These are phyloP conservation scores for Pseudocercospora fuligena DNA, from an alignment of 2,329 filamentous ascomycete genomes.

Conservation along the genomic window DNA sequence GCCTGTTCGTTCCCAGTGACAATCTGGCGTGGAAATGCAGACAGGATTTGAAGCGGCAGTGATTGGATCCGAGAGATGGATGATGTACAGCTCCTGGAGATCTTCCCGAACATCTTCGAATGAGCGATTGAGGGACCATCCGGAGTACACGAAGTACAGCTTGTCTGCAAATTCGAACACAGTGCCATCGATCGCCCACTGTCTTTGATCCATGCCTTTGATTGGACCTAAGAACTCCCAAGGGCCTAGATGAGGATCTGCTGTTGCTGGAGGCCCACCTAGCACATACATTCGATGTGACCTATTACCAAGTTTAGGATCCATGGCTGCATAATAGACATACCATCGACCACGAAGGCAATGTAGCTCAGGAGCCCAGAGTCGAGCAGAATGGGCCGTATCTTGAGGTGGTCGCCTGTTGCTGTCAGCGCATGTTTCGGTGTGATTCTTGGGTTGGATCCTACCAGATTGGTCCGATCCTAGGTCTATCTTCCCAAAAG, in stretches of 20 bases:
- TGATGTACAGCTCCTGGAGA: slow-evolving; percentile 52
- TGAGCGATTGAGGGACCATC: slow-evolving; percentile 45
- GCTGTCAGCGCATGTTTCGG: slow-evolving; percentile 27
- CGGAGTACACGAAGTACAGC: slow-evolving; percentile 53
- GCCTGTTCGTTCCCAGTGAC: slow-evolving; percentile 48
- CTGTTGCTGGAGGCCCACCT: slow-evolving; percentile 43
- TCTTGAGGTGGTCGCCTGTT: slow-evolving; percentile 46
- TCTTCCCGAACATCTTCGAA: slow-evolving; percentile 39
- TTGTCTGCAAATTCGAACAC: slow-evolving; percentile 46
- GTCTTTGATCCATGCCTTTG: slow-evolving; percentile 46
- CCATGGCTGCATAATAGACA: slow-evolving; percentile 55
- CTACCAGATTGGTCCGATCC: slow-evolving; percentile 48
- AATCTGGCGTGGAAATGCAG: slow-evolving; percentile 47
- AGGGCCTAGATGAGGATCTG: slow-evolving; percentile 37
- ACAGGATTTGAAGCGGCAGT: slow-evolving; percentile 43
- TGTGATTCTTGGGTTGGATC: neutral
- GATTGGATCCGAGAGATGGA: slow-evolving; percentile 45
- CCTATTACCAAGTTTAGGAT: slow-evolving; percentile 50
- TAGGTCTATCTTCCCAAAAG: slow-evolving; percentile 43
- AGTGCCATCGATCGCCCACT: slow-evolving; percentile 57
- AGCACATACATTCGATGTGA: slow-evolving; percentile 54
- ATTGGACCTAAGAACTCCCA: slow-evolving; percentile 52
- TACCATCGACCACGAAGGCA: slow-evolving; percentile 58
- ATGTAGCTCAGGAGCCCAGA: slow-evolving; percentile 64
- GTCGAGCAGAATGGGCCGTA: slow-evolving; percentile 48